Evolutionary conservation across 108 stramenopile genomes (phyloP), one percentile per base, ranked within the genome.

Genomic region (Discostella pseudostelligera): DNA sequence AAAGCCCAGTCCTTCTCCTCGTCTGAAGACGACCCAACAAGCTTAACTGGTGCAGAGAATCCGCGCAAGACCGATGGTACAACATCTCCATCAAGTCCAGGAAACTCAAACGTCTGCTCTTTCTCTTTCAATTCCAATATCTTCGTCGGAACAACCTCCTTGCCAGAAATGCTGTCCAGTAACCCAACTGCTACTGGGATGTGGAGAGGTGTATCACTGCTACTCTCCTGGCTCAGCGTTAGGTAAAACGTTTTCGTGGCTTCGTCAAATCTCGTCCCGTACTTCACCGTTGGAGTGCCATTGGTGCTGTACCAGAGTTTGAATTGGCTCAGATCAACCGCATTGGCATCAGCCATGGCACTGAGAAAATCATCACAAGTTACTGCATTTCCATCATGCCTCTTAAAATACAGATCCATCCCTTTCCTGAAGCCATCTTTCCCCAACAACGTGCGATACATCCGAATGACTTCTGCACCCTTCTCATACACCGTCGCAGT

Each of bases 271-370:
- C 53, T 55, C 53, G 64, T 59, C 2, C 45, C 45, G 65, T 92
- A 91, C 25, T 53, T 83, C 44, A 99, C 89, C 14, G 69, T 80
- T 0, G 98, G 98, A 26, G 98, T 99, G 37, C 98, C 98, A 7
- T 88, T 83, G 57, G 95, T 94, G 20, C 69, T 58, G 73, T 99
- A 99, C 98, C 98, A 99, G 17, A 79, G 63, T 22, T 84, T 78
- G 70, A 99, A 98, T 55, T 89, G 88, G 13, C 59, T 59, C 22
- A 91, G 57, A 70, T 96, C 92, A n/a, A 77, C 72, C 11, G 44
- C 76, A 54, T 96, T 96, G n/a, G 97, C 98, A 78, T 97, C 96
- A 0, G 87, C 90, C 97, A 99, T 97, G 35, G 98, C 98, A 9
- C 81, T 62, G 28, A 94, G 62, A 69, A 97, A 98, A 59, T 99